Percentiles rank a stretch among this genome's conserved stretches.
phyloP scores from a whole-genome alignment of 2,329 filamentous ascomycete species.

The Claviceps paspali region DNA sequence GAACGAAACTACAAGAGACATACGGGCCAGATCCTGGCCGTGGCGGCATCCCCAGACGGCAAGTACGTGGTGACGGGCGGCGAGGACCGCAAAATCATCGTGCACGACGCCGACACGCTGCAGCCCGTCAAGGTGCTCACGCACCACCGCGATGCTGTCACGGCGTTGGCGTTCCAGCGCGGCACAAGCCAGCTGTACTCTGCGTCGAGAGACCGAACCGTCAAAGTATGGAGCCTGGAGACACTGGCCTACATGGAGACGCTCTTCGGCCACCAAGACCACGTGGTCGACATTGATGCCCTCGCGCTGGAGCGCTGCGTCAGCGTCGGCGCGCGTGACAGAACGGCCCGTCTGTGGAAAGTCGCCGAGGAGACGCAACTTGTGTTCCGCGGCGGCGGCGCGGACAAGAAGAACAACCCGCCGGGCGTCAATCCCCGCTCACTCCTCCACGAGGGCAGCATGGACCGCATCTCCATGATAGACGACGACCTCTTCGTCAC shows the following conservation, averaged over 20 bases:
- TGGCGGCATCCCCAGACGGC: conserved; percentile 79
- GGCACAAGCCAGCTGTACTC: conserved; percentile 89
- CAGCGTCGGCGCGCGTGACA: conserved; percentile 78
- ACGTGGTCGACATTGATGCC: conserved; percentile 70
- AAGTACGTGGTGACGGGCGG: conserved; percentile 86
- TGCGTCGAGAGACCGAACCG: conserved; percentile 75
- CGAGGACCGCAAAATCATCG: conserved; percentile 66
- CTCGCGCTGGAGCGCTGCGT: conserved; percentile 78
- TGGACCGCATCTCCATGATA: conserved; percentile 83
- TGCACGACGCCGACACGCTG: conserved; percentile 73
- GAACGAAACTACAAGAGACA: conserved; percentile 62
- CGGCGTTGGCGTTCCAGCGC: conserved; percentile 68
- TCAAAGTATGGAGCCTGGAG: conserved; percentile 90
- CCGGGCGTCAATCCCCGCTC: conserved; percentile 32
- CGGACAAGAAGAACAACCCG: conserved; percentile 37
- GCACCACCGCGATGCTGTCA: conserved; percentile 84
- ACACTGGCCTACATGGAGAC: conserved; percentile 92
- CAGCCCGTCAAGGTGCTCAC: conserved; percentile 69
- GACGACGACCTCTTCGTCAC: conserved; percentile 84
- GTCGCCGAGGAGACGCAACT: conserved; percentile 90
- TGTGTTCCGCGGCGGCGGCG: conserved; percentile 76
- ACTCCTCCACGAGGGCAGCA: conserved; percentile 61
- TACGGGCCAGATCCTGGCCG: conserved; percentile 61
- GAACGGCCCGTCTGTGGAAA: conserved; percentile 89
- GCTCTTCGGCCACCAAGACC: conserved; percentile 88